Conservation (phyloP, 2,329 filamentous ascomycete species). For the Epicoccum nigrum region DNA sequence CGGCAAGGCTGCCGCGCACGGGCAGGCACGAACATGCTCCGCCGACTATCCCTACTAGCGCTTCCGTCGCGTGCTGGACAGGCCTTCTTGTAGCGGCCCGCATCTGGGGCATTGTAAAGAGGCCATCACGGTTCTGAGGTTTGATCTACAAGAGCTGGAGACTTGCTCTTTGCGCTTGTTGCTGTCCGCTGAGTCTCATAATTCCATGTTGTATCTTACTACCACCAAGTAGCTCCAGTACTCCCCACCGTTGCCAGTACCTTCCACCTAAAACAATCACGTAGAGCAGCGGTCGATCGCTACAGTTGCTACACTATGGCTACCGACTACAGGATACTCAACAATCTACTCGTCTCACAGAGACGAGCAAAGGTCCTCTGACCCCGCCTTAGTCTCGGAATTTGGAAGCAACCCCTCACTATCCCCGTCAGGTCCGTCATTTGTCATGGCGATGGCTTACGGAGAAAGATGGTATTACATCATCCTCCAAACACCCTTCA, state of each 20-base stretch:
- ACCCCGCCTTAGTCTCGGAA: conserved; percentile 3
- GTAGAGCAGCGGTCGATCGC: too few relatives aligned
- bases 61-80: background rate
- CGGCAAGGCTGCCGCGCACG: conserved; percentile 15
- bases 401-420: conserved; percentile 17
- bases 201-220: too few relatives aligned
- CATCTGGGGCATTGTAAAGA: background rate
- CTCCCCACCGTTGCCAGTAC: too few relatives aligned
- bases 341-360: too few relatives aligned
- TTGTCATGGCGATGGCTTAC: background rate
- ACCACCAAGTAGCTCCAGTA: too few relatives aligned
- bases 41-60: conserved; percentile 8
- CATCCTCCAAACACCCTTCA: background rate
- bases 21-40: conserved; percentile 8
- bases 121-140: conserved; percentile 7
- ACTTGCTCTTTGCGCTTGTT: background rate
- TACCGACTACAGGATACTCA: too few relatives aligned
- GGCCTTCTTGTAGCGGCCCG: too few relatives aligned
- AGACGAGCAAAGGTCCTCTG: too few relatives aligned
- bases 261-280: too few relatives aligned
- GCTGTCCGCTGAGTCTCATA: background rate
- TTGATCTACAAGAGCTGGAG: background rate
- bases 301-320: too few relatives aligned
- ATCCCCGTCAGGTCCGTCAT: conserved; percentile 11
- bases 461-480: background rate